Base-by-base conservation (phyloP, 139 green algal genomes). In the Micromonas pusilla region DNA sequence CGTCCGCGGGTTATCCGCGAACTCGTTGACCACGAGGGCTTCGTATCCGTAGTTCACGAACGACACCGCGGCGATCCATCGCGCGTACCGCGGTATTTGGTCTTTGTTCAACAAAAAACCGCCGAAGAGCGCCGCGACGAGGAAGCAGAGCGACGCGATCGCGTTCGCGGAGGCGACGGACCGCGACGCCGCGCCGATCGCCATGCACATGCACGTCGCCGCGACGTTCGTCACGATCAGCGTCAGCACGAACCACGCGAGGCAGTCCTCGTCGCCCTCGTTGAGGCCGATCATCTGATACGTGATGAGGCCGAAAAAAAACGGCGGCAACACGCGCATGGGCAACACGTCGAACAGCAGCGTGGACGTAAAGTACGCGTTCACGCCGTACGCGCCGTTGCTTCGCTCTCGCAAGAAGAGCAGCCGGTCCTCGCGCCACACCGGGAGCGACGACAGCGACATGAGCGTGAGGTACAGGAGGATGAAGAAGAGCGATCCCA, bases 41-140 rank as follows among this genome's bases (percentile, higher is more conserved):
- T 91, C 86, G 73, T 90, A 92, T 0, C 86, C 89, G 66, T 89
- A 91, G 77, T 90, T 89, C 79, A 91, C 89, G 80, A 87, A 91
- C 60, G 79, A 88, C 20, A 85, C 26, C 1, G 76, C 20, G 16
- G 75, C 66, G 9, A 90, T 37, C 85, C 82, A 87, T 25, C 63
- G 65, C 33, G 60, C 80, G 54, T 84, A 87, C 31, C 20, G 36
- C 0, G 89, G 86, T 67, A 92, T 82, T 0, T 76, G 25, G 65
- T 88, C 84, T 66, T 89, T 89, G 85, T 92, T 93, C 37, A 93
- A 77, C 72, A 93, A 84, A 79, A 91, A 92, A 70, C 89, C 88
- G n/a, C 85, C 87, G 78, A 93, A 92, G 3, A 93, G 33, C 13
- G 39, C 66, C 4, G 74, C 6, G 5, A 66, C 63, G 21, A 83